Evolutionary conservation across 2,329 filamentous ascomycete genomes (phyloP), one percentile per base, ranked within the genome.

Genomic region (Pseudogymnoascus sp.): DNA sequence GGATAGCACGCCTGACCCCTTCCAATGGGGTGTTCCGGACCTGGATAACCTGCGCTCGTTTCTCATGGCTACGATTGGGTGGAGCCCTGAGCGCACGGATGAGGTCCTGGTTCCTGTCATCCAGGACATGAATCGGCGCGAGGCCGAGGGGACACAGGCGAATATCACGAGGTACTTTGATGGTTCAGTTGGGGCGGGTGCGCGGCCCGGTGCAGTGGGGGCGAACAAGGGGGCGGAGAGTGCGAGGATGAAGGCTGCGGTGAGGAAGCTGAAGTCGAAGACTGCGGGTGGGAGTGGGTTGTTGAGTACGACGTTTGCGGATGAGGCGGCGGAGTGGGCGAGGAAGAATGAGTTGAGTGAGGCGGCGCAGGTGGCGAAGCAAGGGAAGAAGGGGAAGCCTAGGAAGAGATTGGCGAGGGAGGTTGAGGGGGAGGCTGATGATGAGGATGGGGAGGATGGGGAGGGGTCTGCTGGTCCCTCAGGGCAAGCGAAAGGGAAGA

Each of bases 41-140:
- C 79, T 99, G 0, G 89, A 94, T 62, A 89, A 90, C 0, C 75
- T 99, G 63, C 78, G 95, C 5, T 78, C 80, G 23, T 99, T 94
- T 68, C 77, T 99, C 35, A 96, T 95, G 88, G 77, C 82, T 1
- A 96, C 92, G 1, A 90, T 99, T 66, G 94, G 94, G 0, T 99
- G 94, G 94, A 85, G 80, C 59, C 86, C 88, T 71, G 92, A 97
- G 72, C 80, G 91, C 6, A 97, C 92, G 0, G 94, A 99, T 68
- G 94, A 99, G 72, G 89, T 99, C 2, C 81, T 99, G 1, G 90
- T 99, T 1, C 94, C 94, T 0, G 95, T 99, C 1, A 94, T 99
- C 64, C 82, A 86, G 60, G 94, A 99, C 69, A 95, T 99, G 89
- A 97, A 97, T 71, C 82, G 84, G 3, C 81, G 94, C 37, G 88